Percentiles rank a stretch among this genome's conserved stretches.
phyloP scores from a whole-genome alignment of 2,329 filamentous ascomycete species.

The Beauveria pseudobassiana region DNA sequence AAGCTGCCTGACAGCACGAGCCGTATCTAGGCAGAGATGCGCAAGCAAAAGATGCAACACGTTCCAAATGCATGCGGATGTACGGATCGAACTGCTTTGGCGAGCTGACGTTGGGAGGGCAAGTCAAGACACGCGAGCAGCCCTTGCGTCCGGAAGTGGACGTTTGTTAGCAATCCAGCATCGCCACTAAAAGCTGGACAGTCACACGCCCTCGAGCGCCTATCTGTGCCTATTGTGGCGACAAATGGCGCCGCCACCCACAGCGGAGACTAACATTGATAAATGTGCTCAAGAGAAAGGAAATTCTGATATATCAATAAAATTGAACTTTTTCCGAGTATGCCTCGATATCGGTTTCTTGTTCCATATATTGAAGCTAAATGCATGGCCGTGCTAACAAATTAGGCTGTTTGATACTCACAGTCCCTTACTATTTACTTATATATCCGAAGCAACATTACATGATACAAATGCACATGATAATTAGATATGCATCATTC shows the following conservation, averaged over 20 bases:
- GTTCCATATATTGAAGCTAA: neutral
- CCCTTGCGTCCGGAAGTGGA: conserved; percentile 15
- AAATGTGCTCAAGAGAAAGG: too few species aligned
- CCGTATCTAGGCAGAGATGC: neutral
- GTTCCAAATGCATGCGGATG: neutral
- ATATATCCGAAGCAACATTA: neutral
- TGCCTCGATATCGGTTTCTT: too few species aligned
- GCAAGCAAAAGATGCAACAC: neutral
- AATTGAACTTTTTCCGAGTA: too few species aligned
- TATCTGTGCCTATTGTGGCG: neutral
- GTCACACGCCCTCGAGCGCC: conserved; percentile 2
- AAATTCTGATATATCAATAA: too few species aligned
- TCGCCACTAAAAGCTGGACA: conserved; percentile 9
- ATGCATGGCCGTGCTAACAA: neutral
- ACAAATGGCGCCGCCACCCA: neutral
- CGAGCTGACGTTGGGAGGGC: neutral
- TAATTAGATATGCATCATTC: neutral
- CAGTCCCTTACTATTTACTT: too few species aligned
- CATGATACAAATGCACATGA: neutral
- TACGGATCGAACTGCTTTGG: neutral
- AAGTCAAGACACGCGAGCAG: conserved; percentile 16
- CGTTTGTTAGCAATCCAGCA: conserved; percentile 10
- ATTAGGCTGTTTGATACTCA: too few species aligned
- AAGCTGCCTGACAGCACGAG: neutral
- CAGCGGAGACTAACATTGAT: neutral